Base-by-base conservation (phyloP, 441 rosid genomes). In the Jatropha multifida region DNA sequence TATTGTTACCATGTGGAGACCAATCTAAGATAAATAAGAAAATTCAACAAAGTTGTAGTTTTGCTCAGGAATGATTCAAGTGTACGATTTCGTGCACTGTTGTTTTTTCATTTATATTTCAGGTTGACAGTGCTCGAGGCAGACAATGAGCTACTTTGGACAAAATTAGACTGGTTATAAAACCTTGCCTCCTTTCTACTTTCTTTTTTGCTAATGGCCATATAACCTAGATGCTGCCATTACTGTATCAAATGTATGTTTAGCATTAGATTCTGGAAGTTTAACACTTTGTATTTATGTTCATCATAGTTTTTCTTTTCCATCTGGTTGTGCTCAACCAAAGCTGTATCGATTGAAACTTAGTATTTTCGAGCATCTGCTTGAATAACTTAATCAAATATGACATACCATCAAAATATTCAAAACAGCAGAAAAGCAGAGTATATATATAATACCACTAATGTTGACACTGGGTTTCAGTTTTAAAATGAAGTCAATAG, bases 1-100 rank as follows among this genome's bases (percentile, higher is more conserved):
- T 81, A 72, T 83, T 72, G 74, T 76, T 79, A 80, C 67, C 69
- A 62, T 81, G 85, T 80, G 87, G 85, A 85, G 83, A 77, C 81
- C 37, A 66, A 74, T 78, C 79, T 81, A 75, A 78, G 81, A 65
- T 71, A 44, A 84, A 81, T 82, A 79, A 80, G 75, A 78, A 78
- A 59, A 72, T 77, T 77, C 79, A 37, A 37, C 68, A 52, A 73
- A 40, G 40, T 61, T 74, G 44, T 69, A 51, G 68, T 59, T 74
- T 37, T 61, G 18, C 20, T 42, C 54, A 42, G 37, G 59, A 32
- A 32, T 32, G 68, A 56, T 55, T 54, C 71, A 67, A 15, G 9
- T 65, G 58, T 32, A 51, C 59, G 69, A 75, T 75, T 27, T 3
- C n/a, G 63, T 52, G 20, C 76, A n/a, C 76, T 20, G 18, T 13